Evolutionary conservation across 768 basidiomycete species (phyloP), one percentile per base, ranked within the genome.

Genomic region (Trametes elegans): DNA sequence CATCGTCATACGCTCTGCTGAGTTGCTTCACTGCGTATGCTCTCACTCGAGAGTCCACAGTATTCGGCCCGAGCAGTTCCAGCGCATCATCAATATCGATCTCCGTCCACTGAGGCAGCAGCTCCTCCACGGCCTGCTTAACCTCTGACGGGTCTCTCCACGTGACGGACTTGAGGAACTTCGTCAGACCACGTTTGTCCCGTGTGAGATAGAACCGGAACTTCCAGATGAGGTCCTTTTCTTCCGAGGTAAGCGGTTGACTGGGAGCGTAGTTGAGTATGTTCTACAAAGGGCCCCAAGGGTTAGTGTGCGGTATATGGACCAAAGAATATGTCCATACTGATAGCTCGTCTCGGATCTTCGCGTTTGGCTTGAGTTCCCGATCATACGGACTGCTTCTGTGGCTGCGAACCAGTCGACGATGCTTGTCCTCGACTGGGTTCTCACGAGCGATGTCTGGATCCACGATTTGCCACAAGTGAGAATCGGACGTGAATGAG

Each of bases 151-250:
- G 84, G 68, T 99, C 97, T 34, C 93, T 79, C 97, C 97, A 98
- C 18, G 95, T 93, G 32, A 99, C 97, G 27, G 93, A 93, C 70
- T 93, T 98, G 49, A 99, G 79, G 72, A 99, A 99, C 69, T 99
- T 99, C 29, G 96, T 98, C 35, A 98, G 79, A 2, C 95, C 94
- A 9, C 90, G 85, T 71, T 93, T 95, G 69, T 95, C 92, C 29
- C 93, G 77, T 3, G 87, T 84, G 10, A 99, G 84, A 62, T 97
- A 98, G 73, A 98, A 99, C n/a, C 97, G 83, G 78, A 96, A 99
- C 69, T 96, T 95, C 97, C 97, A 99, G 34, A 98, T 86, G 36
- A 95, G 75, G 62, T 98, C 96, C 66, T 96, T 97, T 72, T 98
- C 96, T 64, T 94, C 90, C 0, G 93, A 85, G 3, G 83, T 90